Evolutionary conservation across 345 rosid species (phyloP), one percentile per base, ranked within the genome.

Genomic region (Pugionium cornutum): DNA sequence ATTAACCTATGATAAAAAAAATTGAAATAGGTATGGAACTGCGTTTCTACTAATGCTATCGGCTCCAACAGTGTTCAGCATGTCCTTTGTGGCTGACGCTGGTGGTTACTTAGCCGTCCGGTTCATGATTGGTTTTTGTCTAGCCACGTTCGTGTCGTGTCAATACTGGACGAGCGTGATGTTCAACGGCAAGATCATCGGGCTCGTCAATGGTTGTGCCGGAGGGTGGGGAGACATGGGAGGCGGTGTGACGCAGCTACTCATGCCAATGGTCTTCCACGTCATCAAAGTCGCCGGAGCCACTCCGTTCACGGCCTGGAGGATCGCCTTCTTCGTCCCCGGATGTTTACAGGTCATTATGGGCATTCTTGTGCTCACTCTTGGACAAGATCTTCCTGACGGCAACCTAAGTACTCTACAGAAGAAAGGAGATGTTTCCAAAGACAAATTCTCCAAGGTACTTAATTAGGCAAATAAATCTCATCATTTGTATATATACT

Each of bases 181-280:
- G 98, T 91, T 88, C 69, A 88, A 78, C 45, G 80, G 91, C 42
- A 83, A 83, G 76, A 88, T 91, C 37, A 85, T 88, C 0, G 96
- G 98, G 4, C 82, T 83, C 2, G 98, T 82, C 5, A 91, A 91
- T 4, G 96, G 98, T 25, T 84, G 91, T 1, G 95, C 98, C 0
- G 94, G 89, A 4, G 96, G 94, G 0, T 91, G 98, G 98, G 98
- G 98, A 2, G 86, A 86, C 41, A 86, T 88, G 96, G 98, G 98
- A 0, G 96, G 98, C 0, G 96, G 94, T 0, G 89, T 84, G 28
- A 91, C 98, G 55, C 98, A 88, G 67, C 77, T 91, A 1, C 27
- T 88, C 31, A 86, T 91, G 98, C 96, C 98, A 2, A 6, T 88
- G 10, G 87, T 87, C 27, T 88, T 70, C 62, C 83, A 91, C 29